A percentile compares a stretch with the other conserved stretches of the same genome.
These are phyloP conservation scores for Fulvia fulva DNA, from an alignment of 2,329 filamentous ascomycete genomes.

Conservation along the genomic window DNA sequence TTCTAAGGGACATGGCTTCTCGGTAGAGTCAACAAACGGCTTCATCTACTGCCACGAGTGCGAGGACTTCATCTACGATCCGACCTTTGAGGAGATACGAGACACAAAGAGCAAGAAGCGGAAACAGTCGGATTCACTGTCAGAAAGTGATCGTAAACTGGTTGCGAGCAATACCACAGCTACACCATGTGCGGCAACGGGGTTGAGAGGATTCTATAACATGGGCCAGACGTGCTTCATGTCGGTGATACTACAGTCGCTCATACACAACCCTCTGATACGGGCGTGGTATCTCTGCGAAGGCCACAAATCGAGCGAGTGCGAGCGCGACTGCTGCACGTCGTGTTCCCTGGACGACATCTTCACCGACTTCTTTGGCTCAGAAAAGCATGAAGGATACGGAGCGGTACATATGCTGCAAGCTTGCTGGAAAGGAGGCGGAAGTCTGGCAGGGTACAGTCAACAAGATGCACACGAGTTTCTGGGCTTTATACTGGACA, in stretches of 20 bases:
- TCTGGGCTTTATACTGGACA: constrained; percentile 91
- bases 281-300: constrained; percentile 90
- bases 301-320: constrained; percentile 76
- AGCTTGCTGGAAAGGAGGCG: constrained; percentile 76
- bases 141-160: constrained; percentile 64
- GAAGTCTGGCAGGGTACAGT: constrained; percentile 73
- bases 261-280: constrained; percentile 89
- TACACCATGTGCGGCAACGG: constrained; percentile 79
- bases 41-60: constrained; percentile 77
- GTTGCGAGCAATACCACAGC: constrained; percentile 73
- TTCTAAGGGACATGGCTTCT: constrained; percentile 70
- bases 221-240: constrained; percentile 99
- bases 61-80: constrained; percentile 78
- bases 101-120: constrained; percentile 59
- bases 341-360: constrained; percentile 60
- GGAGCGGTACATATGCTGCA: constrained; percentile 85
- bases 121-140: constrained; percentile 43
- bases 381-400: constrained; percentile 81
- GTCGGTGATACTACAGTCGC: constrained; percentile 88
- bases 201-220: constrained; percentile 89
- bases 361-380: constrained; percentile 61
- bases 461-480: constrained; percentile 98
- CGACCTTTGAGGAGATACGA: constrained; percentile 71
- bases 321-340: constrained; percentile 55
- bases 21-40: constrained; percentile 72